Evolutionary conservation across 179 eudicot species (phyloP).

Genomic region (Camellia oleifera): DNA sequence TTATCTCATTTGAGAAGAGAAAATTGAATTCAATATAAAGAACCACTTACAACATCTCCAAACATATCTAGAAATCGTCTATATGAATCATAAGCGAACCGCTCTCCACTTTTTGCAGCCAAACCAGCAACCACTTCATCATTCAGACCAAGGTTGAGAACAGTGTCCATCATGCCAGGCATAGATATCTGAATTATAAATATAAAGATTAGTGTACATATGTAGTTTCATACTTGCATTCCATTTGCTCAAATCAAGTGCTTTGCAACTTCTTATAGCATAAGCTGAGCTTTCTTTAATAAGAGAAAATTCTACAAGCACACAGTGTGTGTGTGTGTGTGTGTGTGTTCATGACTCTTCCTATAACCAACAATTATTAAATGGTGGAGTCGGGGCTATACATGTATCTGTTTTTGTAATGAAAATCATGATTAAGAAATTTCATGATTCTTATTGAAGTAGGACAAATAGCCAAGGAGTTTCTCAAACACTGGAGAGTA

Average conservation of each 20-base stretch:
- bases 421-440: no score
- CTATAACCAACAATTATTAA: no score
- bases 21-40: no score
- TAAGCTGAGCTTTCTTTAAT: neutral
- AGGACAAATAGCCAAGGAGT: no score
- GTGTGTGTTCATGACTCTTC: no score
- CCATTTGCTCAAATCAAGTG: neutral
- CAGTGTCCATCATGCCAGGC: constrained; percentile 99
- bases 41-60: constrained; percentile 73
- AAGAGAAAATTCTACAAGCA: neutral
- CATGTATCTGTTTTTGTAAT: no score
- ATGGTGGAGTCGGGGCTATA: no score
- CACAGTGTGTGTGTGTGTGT: no score
- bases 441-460: no score
- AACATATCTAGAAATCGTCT: constrained; percentile 98
- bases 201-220: neutral
- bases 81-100: constrained; percentile 90
- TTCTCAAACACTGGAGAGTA: no score
- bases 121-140: constrained; percentile 82
- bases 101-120: constrained; percentile 87
- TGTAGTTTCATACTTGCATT: neutral
- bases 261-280: no score
- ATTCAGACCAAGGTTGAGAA: constrained; percentile 94
- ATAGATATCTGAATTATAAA: constrained; percentile 61
- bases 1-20: neutral